Evolutionary conservation across 768 basidiomycete genomes (phyloP), one percentile per base, ranked within the genome.

Genomic region (Tricholomella constricta): DNA sequence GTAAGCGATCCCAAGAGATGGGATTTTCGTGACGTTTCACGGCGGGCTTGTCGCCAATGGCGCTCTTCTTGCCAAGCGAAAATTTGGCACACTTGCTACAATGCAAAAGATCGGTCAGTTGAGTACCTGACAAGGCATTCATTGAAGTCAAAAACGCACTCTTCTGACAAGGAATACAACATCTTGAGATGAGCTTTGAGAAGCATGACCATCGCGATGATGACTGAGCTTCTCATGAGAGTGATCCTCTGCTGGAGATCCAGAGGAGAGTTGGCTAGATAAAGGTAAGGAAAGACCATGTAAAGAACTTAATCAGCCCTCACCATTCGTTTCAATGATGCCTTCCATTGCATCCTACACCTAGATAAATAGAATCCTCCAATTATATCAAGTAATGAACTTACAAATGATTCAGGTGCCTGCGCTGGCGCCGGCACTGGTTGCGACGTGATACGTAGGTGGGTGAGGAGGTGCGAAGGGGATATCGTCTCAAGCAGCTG

Each of bases 11-110:
- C 87, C 92, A 92, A 25, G 80, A 77, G 34, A 93, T 80, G 6
- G 81, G 79, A 35, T 75, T 71, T 2, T 85, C 82, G 58, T 85
- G 74, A 23, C 83, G 82, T 60, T 82, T 84, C 2, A 74, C 67
- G 4, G 86, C 90, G 12, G 89, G 79, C 63, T 86, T 90, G 68
- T 99, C 96, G 1, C 95, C 95, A 2, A 88, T 67, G 0, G 91
- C 84, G 48, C 85, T 91, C 72, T 98, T 98, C 79, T 98, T 98
- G 17, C 89, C 89, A 4, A 85, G 69, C 4, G 85, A 79, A 65
- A 90, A 97, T 69, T 94, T 98, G 41, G 80, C 77, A 59, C 94
- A 94, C 89, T 97, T 98, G 38, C 94, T 97, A 52, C 20, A 17
- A 43, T 11, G 1, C 7, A 17, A 20, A 48, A 29, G 26, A 49